Conservation (phyloP, 208 protist genomes). For the Leishmania tarentolae region DNA sequence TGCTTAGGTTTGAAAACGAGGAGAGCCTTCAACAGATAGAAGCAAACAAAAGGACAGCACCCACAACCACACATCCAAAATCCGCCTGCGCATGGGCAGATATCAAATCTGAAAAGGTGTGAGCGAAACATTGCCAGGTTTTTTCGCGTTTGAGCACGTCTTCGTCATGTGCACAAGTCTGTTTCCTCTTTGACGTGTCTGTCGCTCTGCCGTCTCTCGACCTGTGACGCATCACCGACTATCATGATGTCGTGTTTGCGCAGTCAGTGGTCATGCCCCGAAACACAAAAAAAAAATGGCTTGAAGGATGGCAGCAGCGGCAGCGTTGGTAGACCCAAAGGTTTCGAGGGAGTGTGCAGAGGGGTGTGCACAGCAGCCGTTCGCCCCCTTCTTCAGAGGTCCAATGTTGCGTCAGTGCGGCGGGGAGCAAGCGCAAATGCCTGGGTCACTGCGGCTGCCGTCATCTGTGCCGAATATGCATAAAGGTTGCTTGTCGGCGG, state of each 20-base stretch:
- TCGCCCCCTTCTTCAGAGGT: neutral
- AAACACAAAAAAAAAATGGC: constrained; percentile 26
- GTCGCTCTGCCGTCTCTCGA: neutral
- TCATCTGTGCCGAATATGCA: constrained; percentile 8
- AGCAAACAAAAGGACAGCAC: neutral
- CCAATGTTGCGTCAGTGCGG: neutral
- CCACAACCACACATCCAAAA: neutral
- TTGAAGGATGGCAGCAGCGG: constrained; percentile 39
- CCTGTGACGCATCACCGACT: neutral
- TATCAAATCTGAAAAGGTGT: neutral
- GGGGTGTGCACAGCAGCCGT: neutral
- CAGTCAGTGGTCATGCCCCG: neutral
- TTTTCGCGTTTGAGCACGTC: neutral
- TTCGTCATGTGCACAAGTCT: neutral
- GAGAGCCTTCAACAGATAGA: neutral
- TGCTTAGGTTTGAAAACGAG: neutral
- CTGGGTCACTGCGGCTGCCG: neutral
- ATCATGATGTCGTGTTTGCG: neutral
- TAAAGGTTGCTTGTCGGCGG: neutral
- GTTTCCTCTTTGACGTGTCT: neutral
- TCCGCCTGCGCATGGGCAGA: neutral
- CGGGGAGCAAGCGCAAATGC: neutral
- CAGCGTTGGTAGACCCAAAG: constrained; percentile 1
- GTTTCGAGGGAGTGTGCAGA: constrained; percentile 5
- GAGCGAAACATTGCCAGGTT: neutral